These are phyloP conservation scores for Acanthamoeba rhysodes DNA, from an alignment of 208 protist species.

Conservation along the genomic window DNA sequence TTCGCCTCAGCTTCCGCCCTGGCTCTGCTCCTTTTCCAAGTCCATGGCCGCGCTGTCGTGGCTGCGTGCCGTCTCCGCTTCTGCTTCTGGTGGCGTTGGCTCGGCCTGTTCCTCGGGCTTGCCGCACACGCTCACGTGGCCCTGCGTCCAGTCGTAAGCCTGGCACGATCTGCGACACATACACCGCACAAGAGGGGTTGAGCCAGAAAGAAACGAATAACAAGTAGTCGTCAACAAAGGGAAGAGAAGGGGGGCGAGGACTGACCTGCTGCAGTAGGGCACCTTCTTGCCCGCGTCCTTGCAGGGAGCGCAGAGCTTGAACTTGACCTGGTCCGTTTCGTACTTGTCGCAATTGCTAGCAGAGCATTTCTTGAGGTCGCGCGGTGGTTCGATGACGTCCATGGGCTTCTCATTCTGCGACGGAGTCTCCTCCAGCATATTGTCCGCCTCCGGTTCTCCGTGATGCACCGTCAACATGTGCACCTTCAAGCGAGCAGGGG, in stretches of 20 bases:
- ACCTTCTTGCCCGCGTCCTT: not conserved
- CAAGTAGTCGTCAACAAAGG: too few species aligned
- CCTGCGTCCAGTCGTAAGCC: not conserved
- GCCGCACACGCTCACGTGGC: slow-evolving; percentile 40
- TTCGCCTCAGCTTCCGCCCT: too few species aligned
- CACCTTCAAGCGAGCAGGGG: not conserved
- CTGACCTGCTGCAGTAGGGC: slow-evolving; percentile 60
- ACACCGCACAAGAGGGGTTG: not conserved
- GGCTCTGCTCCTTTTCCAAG: too few species aligned
- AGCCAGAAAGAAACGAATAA: too few species aligned
- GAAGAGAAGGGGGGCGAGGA: not conserved
- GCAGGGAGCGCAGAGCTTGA: slow-evolving; percentile 37
- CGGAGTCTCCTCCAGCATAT: not conserved
- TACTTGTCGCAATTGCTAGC: slow-evolving; percentile 17
- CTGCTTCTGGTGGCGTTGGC: not conserved
- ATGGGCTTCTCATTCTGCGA: not conserved
- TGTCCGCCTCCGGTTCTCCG: slow-evolving; percentile 33
- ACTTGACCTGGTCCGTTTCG: slow-evolving; percentile 7
- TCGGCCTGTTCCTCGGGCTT: not conserved
- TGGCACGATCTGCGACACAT: not conserved
- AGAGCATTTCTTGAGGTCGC: slow-evolving; percentile 32
- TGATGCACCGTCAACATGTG: slow-evolving; percentile 69
- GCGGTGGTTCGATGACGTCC: not conserved
- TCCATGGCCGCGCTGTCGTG: not conserved
- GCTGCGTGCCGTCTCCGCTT: not conserved